Evolutionary conservation across 2,329 filamentous ascomycete genomes (phyloP).

Genomic region (Cladosporium sp.): DNA sequence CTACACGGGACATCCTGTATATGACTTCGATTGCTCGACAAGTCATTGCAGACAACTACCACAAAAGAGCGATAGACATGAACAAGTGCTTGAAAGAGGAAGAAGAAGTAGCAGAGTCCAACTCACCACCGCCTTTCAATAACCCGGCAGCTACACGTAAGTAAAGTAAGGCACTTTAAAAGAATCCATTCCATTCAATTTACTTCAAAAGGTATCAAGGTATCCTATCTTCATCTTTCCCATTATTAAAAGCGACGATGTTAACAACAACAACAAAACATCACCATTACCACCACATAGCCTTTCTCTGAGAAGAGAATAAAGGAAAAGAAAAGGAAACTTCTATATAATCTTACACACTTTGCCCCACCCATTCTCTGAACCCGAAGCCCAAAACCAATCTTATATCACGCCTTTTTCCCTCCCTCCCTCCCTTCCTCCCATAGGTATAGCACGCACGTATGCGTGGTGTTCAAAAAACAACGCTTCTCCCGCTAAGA

Average conservation of each 20-base stretch:
- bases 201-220: not conserved
- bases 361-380: not conserved
- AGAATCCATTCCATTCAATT: not conserved
- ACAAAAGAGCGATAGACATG: too few relatives aligned
- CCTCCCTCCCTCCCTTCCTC: not conserved
- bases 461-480: not conserved
- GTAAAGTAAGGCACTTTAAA: not conserved
- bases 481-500: not conserved
- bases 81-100: too few relatives aligned
- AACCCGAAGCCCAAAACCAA: not conserved
- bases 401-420: not conserved
- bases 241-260: not conserved
- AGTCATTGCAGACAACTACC: not conserved
- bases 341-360: not conserved
- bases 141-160: not conserved
- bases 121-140: not conserved
- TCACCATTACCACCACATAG: not conserved
- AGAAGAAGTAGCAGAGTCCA: not conserved
- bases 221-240: not conserved
- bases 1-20: not conserved
- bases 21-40: not conserved
- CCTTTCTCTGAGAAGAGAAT: not conserved
- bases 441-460: not conserved
- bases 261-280: not conserved
- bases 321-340: not conserved